Evolutionary conservation across 2,329 filamentous ascomycete species (phyloP).

Genomic region (Diaporthe humulicola): DNA sequence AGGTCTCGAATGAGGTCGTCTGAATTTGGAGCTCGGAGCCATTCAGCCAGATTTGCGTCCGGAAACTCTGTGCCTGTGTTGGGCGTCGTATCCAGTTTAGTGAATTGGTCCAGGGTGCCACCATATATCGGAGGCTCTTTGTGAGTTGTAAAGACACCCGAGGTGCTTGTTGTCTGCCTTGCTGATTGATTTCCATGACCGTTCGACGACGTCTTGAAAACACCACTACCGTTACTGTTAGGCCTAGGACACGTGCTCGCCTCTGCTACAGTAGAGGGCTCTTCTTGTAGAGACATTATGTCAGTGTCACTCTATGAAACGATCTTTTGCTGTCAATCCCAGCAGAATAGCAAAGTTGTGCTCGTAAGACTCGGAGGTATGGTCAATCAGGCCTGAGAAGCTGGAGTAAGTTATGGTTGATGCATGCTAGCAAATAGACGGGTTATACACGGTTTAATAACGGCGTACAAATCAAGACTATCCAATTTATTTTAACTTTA

Average conservation of each 20-base stretch:
- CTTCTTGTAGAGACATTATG: not conserved
- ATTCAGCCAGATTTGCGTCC: slow-evolving; percentile 63
- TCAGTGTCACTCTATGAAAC: not conserved
- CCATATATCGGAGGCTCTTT: slow-evolving; percentile 10
- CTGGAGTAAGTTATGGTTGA: not conserved
- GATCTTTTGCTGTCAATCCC: not conserved
- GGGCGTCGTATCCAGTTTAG: slow-evolving; percentile 49
- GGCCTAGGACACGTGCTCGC: not conserved
- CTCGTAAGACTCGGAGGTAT: not conserved
- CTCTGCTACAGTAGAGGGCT: not conserved
- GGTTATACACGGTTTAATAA: no score
- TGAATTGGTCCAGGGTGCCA: slow-evolving; percentile 45
- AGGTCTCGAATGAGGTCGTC: slow-evolving; percentile 71
- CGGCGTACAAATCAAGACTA: no score
- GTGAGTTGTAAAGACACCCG: not conserved
- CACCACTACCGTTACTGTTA: not conserved
- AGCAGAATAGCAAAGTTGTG: not conserved
- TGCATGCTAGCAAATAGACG: no score
- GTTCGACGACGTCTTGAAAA: not conserved
- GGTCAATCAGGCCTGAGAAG: not conserved
- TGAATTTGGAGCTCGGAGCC: slow-evolving; percentile 65
- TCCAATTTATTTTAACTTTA: no score
- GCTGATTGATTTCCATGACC: not conserved
- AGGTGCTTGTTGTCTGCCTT: not conserved
- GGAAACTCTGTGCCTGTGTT: slow-evolving; percentile 51